Evolutionary conservation across 306 rosid species (phyloP).

Genomic region (Biancaea sappan): DNA sequence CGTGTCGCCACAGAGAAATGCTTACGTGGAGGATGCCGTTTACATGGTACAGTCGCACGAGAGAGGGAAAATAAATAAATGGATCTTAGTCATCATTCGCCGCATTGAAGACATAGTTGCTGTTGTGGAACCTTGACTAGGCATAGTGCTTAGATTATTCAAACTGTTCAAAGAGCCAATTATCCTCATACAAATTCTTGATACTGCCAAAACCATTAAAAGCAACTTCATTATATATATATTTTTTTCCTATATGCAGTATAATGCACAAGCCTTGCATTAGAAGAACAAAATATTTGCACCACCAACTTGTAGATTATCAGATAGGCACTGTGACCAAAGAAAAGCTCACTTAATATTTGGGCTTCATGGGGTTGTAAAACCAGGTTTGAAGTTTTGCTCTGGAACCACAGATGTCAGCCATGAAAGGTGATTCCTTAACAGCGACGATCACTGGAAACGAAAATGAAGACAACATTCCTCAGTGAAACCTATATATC

Average conservation of each 20-base stretch:
- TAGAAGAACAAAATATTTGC: not conserved
- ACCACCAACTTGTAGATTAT: slow-evolving; percentile 1
- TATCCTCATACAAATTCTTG: not conserved
- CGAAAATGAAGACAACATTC: not conserved
- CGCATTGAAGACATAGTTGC: not conserved
- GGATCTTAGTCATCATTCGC: not conserved
- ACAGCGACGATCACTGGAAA: slow-evolving; percentile 7
- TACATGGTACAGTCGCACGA: not conserved
- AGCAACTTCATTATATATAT: slow-evolving; percentile 20
- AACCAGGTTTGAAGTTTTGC: no score
- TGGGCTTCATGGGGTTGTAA: slow-evolving; percentile 10
- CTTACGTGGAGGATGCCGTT: not conserved
- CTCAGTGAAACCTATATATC: not conserved
- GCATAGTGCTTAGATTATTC: not conserved
- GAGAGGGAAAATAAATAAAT: not conserved
- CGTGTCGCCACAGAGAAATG: not conserved
- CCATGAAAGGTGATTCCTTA: not conserved
- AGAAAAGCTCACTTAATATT: slow-evolving; percentile 9
- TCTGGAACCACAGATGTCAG: slow-evolving; percentile 12
- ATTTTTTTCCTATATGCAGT: not conserved
- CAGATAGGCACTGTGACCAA: not conserved
- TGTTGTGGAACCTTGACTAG: not conserved
- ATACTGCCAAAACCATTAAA: not conserved
- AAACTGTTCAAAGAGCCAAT: not conserved
- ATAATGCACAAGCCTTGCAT: slow-evolving; percentile 7